Evolutionary conservation across 202 grass and related monocot species (phyloP).

Genomic region (Zizania palustris): DNA sequence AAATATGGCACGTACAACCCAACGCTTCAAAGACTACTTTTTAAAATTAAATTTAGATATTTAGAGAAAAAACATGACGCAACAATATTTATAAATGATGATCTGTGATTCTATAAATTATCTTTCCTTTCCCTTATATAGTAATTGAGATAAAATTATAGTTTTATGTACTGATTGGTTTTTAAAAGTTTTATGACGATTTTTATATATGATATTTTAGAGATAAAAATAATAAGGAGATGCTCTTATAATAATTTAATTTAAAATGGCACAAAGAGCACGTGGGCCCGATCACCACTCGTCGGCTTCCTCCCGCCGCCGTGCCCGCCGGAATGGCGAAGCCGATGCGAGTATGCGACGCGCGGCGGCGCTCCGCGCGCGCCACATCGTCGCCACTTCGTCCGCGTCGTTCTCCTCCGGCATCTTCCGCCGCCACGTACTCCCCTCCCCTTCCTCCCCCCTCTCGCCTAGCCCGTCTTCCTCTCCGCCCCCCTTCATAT

Average conservation of each 20-base stretch:
- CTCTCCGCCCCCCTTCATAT: neutral
- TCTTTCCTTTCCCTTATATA: too few relatives aligned
- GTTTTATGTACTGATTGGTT: too few relatives aligned
- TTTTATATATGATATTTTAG: too few relatives aligned
- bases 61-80: too few relatives aligned
- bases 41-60: too few relatives aligned
- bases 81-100: too few relatives aligned
- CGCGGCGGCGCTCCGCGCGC: slow-evolving; percentile 60
- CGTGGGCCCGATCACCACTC: slow-evolving; percentile 26
- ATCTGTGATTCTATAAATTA: too few relatives aligned
- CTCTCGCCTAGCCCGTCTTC: neutral
- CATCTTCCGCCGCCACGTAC: slow-evolving; percentile 62
- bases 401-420: slow-evolving; percentile 10
- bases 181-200: too few relatives aligned
- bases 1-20: too few relatives aligned
- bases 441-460: neutral
- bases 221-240: neutral
- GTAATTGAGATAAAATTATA: too few relatives aligned
- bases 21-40: too few relatives aligned
- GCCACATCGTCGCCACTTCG: slow-evolving; percentile 54
- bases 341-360: slow-evolving; percentile 54
- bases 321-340: slow-evolving; percentile 20
- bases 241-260: neutral
- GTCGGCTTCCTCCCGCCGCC: slow-evolving; percentile 31
- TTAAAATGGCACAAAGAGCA: neutral